Conservation (phyloP, 1,284 basidiomycete genomes). For the Rhizopogon hawkerae region DNA sequence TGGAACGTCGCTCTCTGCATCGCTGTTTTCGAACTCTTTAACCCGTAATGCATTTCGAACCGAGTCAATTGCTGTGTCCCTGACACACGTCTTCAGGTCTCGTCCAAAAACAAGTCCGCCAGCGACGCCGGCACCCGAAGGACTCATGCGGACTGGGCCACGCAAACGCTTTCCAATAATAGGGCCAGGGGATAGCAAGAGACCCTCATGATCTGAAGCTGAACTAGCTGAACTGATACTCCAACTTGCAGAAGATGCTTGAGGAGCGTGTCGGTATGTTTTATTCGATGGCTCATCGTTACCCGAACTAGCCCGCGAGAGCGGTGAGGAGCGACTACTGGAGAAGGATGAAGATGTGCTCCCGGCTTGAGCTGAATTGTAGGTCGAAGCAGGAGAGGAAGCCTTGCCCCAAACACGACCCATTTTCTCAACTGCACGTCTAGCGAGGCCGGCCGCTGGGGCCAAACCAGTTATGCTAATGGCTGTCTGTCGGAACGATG, state of each 20-base stretch:
- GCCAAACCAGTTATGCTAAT: constrained; percentile 62
- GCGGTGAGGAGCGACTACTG: constrained; percentile 20
- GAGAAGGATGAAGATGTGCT: constrained; percentile 23
- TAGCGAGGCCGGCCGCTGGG: constrained; percentile 64
- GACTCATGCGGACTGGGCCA: constrained; percentile 36
- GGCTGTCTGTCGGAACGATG: constrained; percentile 50
- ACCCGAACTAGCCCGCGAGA: constrained; percentile 33
- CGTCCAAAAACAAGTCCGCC: constrained; percentile 60
- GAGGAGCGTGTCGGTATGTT: constrained; percentile 39
- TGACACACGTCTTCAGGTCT: constrained; percentile 47
- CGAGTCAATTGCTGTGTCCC: constrained; percentile 47
- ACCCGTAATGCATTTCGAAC: constrained; percentile 14
- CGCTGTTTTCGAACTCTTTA: constrained; percentile 19
- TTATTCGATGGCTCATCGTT: constrained; percentile 14
- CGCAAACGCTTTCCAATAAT: constrained; percentile 48
- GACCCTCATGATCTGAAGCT: constrained; percentile 48
- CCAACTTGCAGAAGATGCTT: constrained; percentile 50
- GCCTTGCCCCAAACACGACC: constrained; percentile 51
- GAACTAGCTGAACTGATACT: constrained; percentile 45
- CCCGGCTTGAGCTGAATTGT: constrained; percentile 32
- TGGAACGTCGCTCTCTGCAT: constrained; percentile 14
- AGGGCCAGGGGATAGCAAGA: constrained; percentile 36
- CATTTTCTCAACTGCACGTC: constrained; percentile 67
- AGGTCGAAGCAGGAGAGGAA: constrained; percentile 34
- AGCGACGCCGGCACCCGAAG: constrained; percentile 25